Base-by-base conservation (phyloP, 164 flowering plant genomes). In the Berberis vulgaris region DNA sequence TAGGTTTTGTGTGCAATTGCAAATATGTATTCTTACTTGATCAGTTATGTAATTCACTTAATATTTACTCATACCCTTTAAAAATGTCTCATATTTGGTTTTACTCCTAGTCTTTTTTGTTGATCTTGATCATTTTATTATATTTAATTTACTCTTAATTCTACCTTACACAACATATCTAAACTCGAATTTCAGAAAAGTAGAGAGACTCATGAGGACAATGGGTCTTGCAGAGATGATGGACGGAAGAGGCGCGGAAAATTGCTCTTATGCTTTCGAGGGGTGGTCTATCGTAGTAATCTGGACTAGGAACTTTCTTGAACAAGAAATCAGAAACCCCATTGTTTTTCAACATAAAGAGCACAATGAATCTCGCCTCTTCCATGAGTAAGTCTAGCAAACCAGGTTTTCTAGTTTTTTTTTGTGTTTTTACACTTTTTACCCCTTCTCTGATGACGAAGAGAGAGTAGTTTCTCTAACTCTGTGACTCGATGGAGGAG, bases 171-270 rank as follows among this genome's bases (percentile, higher is more conserved):
- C 6, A 49, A 49, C n/a, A 40, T 26, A n/a, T 2, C 49, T 6
- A 43, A 61, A 63, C 53, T 13, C 6, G 13, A 39, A 12, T 41
- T 9, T 5, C 39, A 57, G 45, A 8, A 59, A 13, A 12, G 10
- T 7, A 26, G 3, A n/a, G 2, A 12, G 43, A 54, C 8, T 3
- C 72, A 89, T 97, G 79, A 95, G 65, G 40, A 95, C 99, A 69
- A 95, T 95, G 87, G 26, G 91, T 89, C 74, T 95, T 91, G 86
- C 99, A 95, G 69, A 95, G 90, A 72, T 95, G 99, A 61, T 89
- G 65, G 49, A 91, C 56, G 1, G 97, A 86, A 39, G 86, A 68
- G 57, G 97, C 99, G 10, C 71, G 79, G 58, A 95, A 87, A 49
- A 77, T 63, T 54, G 81, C 88, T 5, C 97, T 74, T n/a, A 97